phyloP scores from a whole-genome alignment of 2,329 filamentous ascomycete genomes.

The Rhynchosporium secalis region DNA sequence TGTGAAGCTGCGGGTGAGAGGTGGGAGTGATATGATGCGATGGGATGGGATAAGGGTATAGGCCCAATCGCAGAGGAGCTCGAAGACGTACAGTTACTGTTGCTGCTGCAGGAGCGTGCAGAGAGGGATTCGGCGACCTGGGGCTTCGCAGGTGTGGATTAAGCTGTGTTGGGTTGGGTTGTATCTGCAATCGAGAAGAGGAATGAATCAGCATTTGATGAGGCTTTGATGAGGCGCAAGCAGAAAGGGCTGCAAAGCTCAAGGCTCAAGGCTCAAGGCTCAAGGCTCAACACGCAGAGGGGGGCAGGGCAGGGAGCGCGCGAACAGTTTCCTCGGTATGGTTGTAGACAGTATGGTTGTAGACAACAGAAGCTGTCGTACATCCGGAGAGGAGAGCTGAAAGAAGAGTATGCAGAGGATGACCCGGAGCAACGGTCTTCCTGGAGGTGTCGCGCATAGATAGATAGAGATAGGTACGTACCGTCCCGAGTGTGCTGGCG shows the following conservation, averaged over 20 bases:
- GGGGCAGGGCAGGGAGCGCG: neutral
- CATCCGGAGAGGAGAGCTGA: neutral
- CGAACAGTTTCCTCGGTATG: neutral
- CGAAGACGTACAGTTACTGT: neutral
- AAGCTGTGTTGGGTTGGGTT: neutral
- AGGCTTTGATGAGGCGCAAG: slow-evolving; percentile 6
- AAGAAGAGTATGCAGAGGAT: neutral
- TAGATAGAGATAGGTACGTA: neutral
- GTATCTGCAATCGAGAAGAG: slow-evolving; percentile 7
- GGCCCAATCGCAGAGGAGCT: slow-evolving; percentile 8
- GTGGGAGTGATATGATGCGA: neutral
- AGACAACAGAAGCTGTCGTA: neutral
- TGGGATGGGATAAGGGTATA: neutral
- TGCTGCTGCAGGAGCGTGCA: slow-evolving; percentile 1
- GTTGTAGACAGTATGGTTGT: neutral
- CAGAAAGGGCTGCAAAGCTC: neutral
- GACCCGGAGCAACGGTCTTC: neutral
- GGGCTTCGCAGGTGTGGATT: neutral
- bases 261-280: neutral
- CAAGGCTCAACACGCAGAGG: neutral
- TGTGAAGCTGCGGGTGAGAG: slow-evolving; percentile 16
- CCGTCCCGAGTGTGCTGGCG: neutral
- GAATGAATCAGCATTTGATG: slow-evolving; percentile 6
- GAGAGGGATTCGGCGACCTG: neutral
- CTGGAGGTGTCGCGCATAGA: neutral